Conservation (phyloP, 2,329 filamentous ascomycete species). For the Colletotrichum shisoi region DNA sequence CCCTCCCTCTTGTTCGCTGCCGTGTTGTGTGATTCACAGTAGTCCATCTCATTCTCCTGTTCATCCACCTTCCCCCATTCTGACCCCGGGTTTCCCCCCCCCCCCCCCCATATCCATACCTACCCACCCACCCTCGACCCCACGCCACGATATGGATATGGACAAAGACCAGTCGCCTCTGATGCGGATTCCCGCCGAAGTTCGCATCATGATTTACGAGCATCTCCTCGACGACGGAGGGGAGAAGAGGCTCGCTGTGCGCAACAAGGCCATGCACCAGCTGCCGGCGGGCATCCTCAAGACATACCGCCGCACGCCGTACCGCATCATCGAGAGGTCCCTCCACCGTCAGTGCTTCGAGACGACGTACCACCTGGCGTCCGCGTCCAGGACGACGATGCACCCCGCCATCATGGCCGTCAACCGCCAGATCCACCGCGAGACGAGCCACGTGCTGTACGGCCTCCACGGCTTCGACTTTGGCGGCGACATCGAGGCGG, state of each 20-base stretch:
- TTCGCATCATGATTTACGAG: conserved; percentile 55
- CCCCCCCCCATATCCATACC: not conserved
- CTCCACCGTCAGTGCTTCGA: conserved; percentile 53
- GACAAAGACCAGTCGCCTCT: conserved; percentile 30
- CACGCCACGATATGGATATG: conserved; percentile 18
- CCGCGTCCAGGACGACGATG: conserved; percentile 51
- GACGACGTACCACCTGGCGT: conserved; percentile 62
- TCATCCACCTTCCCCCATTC: not conserved
- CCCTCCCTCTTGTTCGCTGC: not conserved
- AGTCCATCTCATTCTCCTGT: not conserved
- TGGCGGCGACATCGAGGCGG: conserved; percentile 65
- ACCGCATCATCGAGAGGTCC: conserved; percentile 53
- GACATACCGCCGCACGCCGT: conserved; percentile 47
- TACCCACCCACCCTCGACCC: not conserved
- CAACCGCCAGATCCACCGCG: conserved; percentile 60
- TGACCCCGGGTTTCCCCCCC: not conserved
- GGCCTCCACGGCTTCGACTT: conserved; percentile 66
- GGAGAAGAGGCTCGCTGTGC: conserved; percentile 51
- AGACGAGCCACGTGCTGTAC: conserved; percentile 66
- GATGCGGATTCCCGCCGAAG: conserved; percentile 52
- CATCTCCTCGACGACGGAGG: conserved; percentile 55
- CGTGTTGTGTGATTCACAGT: not conserved
- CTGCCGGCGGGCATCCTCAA: conserved; percentile 12
- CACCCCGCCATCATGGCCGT: conserved; percentile 57
- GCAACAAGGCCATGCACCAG: conserved; percentile 48